Conservation (phyloP, 495 filamentous ascomycete species). For the Xylaria intraflava region DNA sequence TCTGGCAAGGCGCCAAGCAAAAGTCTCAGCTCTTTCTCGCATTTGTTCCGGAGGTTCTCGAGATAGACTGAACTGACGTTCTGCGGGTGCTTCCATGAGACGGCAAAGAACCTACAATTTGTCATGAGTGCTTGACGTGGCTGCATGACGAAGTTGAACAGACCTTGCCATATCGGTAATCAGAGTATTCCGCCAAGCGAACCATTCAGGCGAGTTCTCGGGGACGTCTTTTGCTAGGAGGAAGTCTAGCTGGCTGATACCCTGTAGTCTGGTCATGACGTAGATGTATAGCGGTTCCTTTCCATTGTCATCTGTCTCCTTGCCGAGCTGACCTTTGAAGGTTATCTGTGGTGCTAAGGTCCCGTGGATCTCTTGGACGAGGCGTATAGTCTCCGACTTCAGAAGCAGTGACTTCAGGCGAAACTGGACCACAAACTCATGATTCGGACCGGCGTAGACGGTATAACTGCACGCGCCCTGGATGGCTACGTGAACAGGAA, state of each 20-base stretch:
- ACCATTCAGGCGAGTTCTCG: slow-evolving; percentile 12
- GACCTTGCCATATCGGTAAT: slow-evolving; percentile 1
- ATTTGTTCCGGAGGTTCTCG: not conserved
- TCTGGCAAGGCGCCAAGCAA: slow-evolving; percentile 27
- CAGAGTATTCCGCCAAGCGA: slow-evolving; percentile 2
- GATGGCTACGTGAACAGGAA: slow-evolving; percentile 30
- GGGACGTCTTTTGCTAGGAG: slow-evolving; percentile 27
- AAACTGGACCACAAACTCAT: slow-evolving; percentile 38
- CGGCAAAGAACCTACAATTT: slow-evolving; percentile 2
- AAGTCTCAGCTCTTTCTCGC: slow-evolving; percentile 23
- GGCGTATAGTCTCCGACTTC: slow-evolving; percentile 21
- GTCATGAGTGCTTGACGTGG: not conserved
- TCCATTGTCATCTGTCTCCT: slow-evolving; percentile 15
- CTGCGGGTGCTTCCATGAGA: slow-evolving; percentile 3
- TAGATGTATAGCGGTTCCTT: slow-evolving; percentile 35
- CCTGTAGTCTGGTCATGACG: slow-evolving; percentile 31
- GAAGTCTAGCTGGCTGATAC: slow-evolving; percentile 33
- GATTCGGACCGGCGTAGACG: slow-evolving; percentile 34
- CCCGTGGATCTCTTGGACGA: slow-evolving; percentile 31
- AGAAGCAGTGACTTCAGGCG: slow-evolving; percentile 32
- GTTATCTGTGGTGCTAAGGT: slow-evolving; percentile 25
- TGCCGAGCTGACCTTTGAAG: slow-evolving; percentile 33
- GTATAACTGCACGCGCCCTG: slow-evolving; percentile 41
- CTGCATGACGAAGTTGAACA: not conserved
- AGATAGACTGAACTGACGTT: slow-evolving; percentile 2